Conservation (phyloP, 345 rosid genomes). For the Eucalyptus leucophloia region DNA sequence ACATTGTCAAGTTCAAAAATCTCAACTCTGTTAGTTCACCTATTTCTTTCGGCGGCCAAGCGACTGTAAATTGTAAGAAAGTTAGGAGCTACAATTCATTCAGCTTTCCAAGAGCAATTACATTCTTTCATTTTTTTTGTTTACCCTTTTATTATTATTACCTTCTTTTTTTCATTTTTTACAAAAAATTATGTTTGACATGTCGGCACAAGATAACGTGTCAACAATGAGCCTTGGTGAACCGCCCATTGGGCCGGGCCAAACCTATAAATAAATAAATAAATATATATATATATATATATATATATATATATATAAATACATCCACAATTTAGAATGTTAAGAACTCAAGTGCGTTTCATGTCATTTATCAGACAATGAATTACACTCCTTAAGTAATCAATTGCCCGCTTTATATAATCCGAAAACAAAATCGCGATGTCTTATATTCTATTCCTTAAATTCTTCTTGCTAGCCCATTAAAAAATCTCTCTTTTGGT, state of each 20-base stretch:
- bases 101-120: not conserved
- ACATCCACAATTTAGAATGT: no score
- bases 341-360: no score
- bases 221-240: not conserved
- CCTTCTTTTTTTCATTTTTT: no score
- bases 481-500: no score
- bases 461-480: no score
- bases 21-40: not conserved
- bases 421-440: not conserved
- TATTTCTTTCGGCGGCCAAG: not conserved
- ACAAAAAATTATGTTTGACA: not conserved
- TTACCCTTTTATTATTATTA: not conserved
- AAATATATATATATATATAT: no score
- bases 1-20: not conserved
- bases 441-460: no score
- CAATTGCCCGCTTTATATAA: not conserved
- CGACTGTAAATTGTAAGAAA: not conserved
- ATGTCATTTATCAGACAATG: not conserved
- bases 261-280: no score
- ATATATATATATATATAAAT: no score
- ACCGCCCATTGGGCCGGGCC: rapidly evolving
- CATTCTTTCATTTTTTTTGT: not conserved
- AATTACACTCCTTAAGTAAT: not conserved
- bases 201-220: not conserved
- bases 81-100: not conserved